Evolutionary conservation across 352 stramenopile species (phyloP).

Genomic region (Detonula confervacea): DNA sequence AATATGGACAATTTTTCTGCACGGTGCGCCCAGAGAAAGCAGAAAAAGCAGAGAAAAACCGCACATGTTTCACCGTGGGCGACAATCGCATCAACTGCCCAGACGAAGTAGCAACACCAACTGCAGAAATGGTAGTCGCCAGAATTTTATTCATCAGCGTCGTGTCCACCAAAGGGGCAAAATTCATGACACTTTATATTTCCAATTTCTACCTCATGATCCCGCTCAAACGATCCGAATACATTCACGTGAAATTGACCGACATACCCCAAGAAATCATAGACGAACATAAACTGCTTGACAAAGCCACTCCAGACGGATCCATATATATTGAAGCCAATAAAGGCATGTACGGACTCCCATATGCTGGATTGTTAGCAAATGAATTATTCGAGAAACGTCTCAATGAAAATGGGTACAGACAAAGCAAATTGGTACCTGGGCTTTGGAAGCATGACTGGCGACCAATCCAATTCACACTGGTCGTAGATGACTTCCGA

Average conservation of each 20-base stretch:
- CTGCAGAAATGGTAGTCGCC: background rate
- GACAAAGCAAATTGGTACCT: slow-evolving; percentile 12
- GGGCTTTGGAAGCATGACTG: slow-evolving; percentile 40
- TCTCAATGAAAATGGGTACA: slow-evolving; percentile 22
- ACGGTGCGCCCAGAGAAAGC: background rate
- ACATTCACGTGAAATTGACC: background rate
- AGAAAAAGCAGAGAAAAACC: slow-evolving; percentile 2
- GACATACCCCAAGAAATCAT: background rate
- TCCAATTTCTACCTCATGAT: background rate
- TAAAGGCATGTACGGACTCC: slow-evolving; percentile 32
- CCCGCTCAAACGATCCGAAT: slow-evolving; percentile 5
- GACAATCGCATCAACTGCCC: background rate
- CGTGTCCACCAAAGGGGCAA: slow-evolving; percentile 3
- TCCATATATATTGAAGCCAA: slow-evolving; percentile 21
- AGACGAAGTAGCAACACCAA: background rate
- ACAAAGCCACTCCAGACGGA: background rate
- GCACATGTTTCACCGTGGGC: background rate
- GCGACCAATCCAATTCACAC: slow-evolving; percentile 31
- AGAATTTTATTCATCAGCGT: slow-evolving; percentile 11
- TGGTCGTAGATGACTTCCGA: slow-evolving; percentile 43
- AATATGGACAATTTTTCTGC: background rate
- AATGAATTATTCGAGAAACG: slow-evolving; percentile 24
- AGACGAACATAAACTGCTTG: background rate
- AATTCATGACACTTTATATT: slow-evolving; percentile 12
- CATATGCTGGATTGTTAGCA: slow-evolving; percentile 17